Evolutionary conservation across 306 rosid genomes (phyloP).

Genomic region (Pyrus communis): DNA sequence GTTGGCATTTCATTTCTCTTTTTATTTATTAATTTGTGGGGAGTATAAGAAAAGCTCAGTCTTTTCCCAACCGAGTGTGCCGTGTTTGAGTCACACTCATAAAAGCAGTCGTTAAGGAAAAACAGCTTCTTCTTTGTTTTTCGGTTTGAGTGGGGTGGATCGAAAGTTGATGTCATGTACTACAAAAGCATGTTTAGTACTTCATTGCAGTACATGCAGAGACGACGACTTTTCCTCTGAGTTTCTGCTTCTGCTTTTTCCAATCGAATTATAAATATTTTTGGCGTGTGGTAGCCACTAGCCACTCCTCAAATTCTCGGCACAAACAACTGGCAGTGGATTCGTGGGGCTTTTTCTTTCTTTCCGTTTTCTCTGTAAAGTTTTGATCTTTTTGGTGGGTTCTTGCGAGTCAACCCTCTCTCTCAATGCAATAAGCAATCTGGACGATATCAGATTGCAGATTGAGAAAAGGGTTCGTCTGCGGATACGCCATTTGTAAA

Average conservation of each 20-base stretch:
- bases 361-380: not conserved
- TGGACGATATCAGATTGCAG: not conserved
- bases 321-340: not conserved
- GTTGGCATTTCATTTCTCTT: too few species aligned
- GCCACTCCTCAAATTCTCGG: not conserved
- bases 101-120: too few species aligned
- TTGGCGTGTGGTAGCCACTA: not conserved
- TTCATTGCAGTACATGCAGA: constrained; percentile 10
- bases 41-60: not conserved
- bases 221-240: not conserved
- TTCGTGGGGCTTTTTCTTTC: not conserved
- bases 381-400: not conserved
- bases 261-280: not conserved
- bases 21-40: not conserved
- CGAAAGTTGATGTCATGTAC: not conserved
- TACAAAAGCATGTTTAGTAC: not conserved
- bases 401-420: constrained; percentile 6
- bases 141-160: not conserved
- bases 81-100: not conserved
- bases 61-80: not conserved
- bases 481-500: not conserved
- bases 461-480: not conserved
- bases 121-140: too few species aligned
- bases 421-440: not conserved
- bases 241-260: not conserved